Conservation (phyloP, 371 early-diverging fungal species). For the Thermomucor indicae-seudaticae region DNA sequence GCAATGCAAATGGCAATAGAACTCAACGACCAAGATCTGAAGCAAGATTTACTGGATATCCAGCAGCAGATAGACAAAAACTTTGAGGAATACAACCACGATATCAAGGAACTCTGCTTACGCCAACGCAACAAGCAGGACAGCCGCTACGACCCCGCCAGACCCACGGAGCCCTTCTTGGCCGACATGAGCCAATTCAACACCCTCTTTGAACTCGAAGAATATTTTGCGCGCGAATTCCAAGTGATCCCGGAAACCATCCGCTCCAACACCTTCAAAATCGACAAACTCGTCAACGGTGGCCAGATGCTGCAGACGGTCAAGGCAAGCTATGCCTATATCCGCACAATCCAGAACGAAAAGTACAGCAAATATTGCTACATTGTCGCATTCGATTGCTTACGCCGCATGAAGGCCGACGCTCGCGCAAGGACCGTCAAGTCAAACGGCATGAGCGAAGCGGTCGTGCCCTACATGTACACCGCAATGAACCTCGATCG, state of each 20-base stretch:
- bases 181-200: conserved; percentile 15
- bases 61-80: conserved; percentile 4
- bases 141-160: conserved; percentile 19
- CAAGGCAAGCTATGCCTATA: conserved; percentile 26
- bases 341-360: conserved; percentile 7
- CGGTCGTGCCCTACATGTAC: conserved; percentile 15
- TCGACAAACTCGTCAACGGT: conserved; percentile 7
- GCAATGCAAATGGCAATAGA: conserved; percentile 12
- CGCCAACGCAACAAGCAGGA: conserved; percentile 11
- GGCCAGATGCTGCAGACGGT: conserved; percentile 8
- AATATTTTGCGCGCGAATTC: conserved; percentile 23
- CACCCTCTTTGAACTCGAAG: conserved; percentile 30
- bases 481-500: conserved; percentile 11
- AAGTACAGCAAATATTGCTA: conserved; percentile 20
- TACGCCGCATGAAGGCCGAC: conserved; percentile 24
- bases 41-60: conserved; percentile 19
- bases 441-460: conserved; percentile 7
- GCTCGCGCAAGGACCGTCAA: conserved; percentile 9
- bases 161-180: background rate
- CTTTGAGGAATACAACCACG: conserved; percentile 8
- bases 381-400: conserved; percentile 18
- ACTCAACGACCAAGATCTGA: conserved; percentile 8
- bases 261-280: conserved; percentile 4
- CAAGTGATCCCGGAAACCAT: conserved; percentile 3
- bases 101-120: conserved; percentile 6